Evolutionary conservation across 352 stramenopile genomes (phyloP), one percentile per base, ranked within the genome.

Genomic region (Globisporangium carolinianum): DNA sequence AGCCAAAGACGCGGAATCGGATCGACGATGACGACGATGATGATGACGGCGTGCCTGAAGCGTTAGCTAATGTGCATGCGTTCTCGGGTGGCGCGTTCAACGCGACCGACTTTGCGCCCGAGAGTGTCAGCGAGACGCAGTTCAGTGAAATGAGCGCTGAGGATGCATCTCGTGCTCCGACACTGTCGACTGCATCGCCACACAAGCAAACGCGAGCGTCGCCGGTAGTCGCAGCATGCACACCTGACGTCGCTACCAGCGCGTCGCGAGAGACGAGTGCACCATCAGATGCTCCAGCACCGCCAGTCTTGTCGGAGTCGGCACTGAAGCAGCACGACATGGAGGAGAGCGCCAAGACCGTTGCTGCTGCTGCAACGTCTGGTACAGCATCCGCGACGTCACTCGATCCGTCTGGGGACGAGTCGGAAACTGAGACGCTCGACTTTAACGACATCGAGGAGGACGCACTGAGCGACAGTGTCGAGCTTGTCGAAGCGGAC

Each of bases 341-440:
- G 6, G 14, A 47, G 17, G 41, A 18, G 8, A 47, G 42, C 15
- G 53, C 50, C 46, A 32, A 32, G 24, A 32, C 24, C 24, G 24
- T 32, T 32, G 24, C 24, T 32, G 24, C 24, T 32, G 24, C 24
- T 32, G 24, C 24, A 3, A 32, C 24, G 24, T 32, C 24, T 32
- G 24, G 1, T 32, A 32, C 24, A 32, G 24, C 24, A 32, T 32
- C 24, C 2, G 24, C 24, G 24, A 32, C 24, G 24, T 32, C 24
- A 32, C 24, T 32, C 24, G 24, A 32, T 32, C 24, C 24, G 24
- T 2, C 24, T 32, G 52, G 54, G 14, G 54, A 54, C 14, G 38
- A 42, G 24, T 63, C 60, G 3, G 60, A 66, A 17, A 55, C 42
- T 2, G 55, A 65, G 38, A 65, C 59, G 32, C 32, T 60, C 38